These are phyloP conservation scores for Saturnispora hagleri DNA, from an alignment of 805 yeast genomes.

Conservation along the genomic window DNA sequence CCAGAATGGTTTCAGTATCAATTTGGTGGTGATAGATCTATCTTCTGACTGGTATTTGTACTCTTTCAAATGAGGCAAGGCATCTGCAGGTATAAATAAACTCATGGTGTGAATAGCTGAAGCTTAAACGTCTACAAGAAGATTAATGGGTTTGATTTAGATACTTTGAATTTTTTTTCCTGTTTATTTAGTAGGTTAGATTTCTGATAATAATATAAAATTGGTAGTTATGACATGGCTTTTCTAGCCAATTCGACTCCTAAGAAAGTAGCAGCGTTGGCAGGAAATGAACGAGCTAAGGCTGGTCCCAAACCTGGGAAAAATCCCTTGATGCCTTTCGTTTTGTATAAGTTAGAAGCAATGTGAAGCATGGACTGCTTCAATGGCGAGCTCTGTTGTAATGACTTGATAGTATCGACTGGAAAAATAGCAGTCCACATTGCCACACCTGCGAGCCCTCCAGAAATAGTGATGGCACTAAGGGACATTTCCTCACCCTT, in stretches of 20 bases:
- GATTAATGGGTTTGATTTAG: background rate
- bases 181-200: background rate
- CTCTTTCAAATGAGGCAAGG: conserved; percentile 12
- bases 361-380: conserved; percentile 52
- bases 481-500: conserved; percentile 48
- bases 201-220: background rate
- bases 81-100: conserved; percentile 9
- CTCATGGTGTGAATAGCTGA: conserved; percentile 6
- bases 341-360: conserved; percentile 56
- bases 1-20: conserved; percentile 80
- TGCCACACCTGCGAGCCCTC: conserved; percentile 92
- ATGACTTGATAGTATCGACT: conserved; percentile 85
- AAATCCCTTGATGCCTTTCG: conserved; percentile 81
- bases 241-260: conserved; percentile 77
- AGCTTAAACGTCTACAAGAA: background rate
- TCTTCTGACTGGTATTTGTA: conserved; percentile 62
- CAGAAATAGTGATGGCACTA: conserved; percentile 74
- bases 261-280: conserved; percentile 96
- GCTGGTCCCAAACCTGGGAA: conserved; percentile 99
- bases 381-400: conserved; percentile 57
- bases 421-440: conserved; percentile 98
- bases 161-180: background rate
- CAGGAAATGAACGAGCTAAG: conserved; percentile 88
- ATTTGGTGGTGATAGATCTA: conserved; percentile 66
- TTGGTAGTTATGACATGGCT: conserved; percentile 11